phyloP scores from a whole-genome alignment of 495 filamentous ascomycete species.

The Lophiotrema nucula region DNA sequence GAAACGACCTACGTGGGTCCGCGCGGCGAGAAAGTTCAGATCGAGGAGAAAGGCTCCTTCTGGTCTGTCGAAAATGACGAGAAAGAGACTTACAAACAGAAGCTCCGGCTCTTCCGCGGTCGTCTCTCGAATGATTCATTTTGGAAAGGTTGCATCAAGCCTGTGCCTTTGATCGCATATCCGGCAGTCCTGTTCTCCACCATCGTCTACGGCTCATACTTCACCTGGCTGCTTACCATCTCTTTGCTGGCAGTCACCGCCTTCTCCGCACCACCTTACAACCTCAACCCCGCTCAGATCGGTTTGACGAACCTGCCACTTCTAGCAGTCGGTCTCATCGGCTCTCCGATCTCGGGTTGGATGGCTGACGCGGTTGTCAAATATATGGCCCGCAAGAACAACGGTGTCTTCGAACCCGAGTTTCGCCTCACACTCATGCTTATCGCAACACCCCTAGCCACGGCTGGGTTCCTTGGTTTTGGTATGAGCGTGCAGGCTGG shows the following conservation, averaged over 20 bases:
- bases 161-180: conserved; percentile 83
- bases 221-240: conserved; percentile 95
- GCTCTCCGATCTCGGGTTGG: conserved; percentile 86
- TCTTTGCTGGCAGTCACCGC: conserved; percentile 74
- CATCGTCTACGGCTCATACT: conserved; percentile 78
- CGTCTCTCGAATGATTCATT: conserved; percentile 74
- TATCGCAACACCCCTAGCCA: conserved; percentile 72
- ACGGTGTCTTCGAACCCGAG: conserved; percentile 92
- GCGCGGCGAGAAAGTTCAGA: conserved; percentile 18
- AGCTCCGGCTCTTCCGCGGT: conserved; percentile 63
- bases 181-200: conserved; percentile 90
- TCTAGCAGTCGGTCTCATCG: conserved; percentile 84
- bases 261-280: conserved; percentile 69
- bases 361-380: conserved; percentile 81
- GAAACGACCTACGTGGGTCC: conserved; percentile 41
- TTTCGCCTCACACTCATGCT: conserved; percentile 89
- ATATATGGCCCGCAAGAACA: conserved; percentile 78
- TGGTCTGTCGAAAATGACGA: conserved; percentile 6
- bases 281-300: conserved; percentile 75
- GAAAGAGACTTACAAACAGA: conserved; percentile 33
- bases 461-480: conserved; percentile 86
- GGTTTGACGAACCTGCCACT: conserved; percentile 89
- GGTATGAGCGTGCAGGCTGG: conserved; percentile 78
- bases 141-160: conserved; percentile 70
- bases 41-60: conserved; percentile 26